phyloP scores from a whole-genome alignment of 1,284 basidiomycete species.

The Pterulicium gracile region DNA sequence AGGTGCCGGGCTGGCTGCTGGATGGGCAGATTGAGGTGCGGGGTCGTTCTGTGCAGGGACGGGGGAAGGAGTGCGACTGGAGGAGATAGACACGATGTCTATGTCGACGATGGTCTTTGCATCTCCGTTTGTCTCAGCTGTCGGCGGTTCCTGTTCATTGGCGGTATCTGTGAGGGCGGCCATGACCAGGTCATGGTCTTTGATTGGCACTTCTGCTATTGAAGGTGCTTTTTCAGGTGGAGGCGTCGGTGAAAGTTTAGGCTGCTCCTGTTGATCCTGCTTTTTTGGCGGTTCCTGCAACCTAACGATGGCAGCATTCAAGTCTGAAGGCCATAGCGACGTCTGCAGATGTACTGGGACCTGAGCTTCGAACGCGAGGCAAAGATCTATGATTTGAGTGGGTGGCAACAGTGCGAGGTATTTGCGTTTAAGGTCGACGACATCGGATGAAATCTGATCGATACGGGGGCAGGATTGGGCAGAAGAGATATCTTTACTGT shows the following conservation, averaged over 20 bases:
- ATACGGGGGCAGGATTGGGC: neutral
- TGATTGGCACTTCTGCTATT: neutral
- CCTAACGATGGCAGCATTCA: conserved; percentile 47
- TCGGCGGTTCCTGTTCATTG: neutral
- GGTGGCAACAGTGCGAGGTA: conserved; percentile 56
- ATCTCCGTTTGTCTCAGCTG: conserved; percentile 9
- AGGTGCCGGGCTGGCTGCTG: neutral
- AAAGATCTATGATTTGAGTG: conserved; percentile 65
- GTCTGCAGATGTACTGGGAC: conserved; percentile 47
- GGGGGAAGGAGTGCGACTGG: neutral
- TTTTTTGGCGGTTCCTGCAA: conserved; percentile 27
- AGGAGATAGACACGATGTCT: conserved; percentile 14
- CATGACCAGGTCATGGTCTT: neutral
- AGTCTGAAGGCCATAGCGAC: conserved; percentile 58
- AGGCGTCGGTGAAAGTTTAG: conserved; percentile 9
- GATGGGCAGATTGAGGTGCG: neutral
- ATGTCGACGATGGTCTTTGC: conserved; percentile 11
- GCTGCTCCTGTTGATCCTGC: conserved; percentile 11
- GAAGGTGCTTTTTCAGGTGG: neutral
- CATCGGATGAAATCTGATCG: conserved; percentile 18
- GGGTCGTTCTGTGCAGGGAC: neutral
- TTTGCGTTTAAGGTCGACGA: conserved; percentile 51
- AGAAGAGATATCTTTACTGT: neutral
- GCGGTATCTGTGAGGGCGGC: neutral
- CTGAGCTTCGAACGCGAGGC: conserved; percentile 58